phyloP scores from a whole-genome alignment of 2,329 filamentous ascomycete species.

The Stylonectria norvegica region DNA sequence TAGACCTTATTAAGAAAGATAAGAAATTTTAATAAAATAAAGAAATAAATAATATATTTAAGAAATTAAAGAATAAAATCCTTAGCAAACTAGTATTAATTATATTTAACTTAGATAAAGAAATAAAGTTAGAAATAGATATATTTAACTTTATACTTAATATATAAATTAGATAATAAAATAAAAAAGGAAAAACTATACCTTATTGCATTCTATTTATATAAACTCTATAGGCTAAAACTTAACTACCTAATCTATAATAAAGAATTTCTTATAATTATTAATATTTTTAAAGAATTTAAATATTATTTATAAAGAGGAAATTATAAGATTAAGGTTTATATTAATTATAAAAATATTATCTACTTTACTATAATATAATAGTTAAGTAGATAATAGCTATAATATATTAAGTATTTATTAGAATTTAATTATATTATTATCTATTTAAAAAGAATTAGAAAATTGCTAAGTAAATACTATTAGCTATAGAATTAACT shows the following conservation, averaged over 20 bases:
- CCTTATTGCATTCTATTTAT: conserved; percentile 12
- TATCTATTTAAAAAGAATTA: conserved; percentile 13
- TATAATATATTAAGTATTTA: conserved; percentile 15
- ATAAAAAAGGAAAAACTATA: conserved; percentile 5
- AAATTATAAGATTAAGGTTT: conserved; percentile 24
- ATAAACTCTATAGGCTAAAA: conserved; percentile 13
- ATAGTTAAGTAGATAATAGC: conserved; percentile 13
- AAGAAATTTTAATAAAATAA: conserved; percentile 2
- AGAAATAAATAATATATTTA: conserved; percentile 3
- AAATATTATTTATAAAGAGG: conserved; percentile 20
- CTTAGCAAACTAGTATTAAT: conserved; percentile 2
- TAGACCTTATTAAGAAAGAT: conserved; percentile 2
- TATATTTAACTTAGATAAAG: conserved; percentile 9
- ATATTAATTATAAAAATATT: conserved; percentile 24
- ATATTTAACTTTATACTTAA: conserved; percentile 14
- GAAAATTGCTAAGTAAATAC: conserved; percentile 10
- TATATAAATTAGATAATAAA: conserved; percentile 20
- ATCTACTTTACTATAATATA: conserved; percentile 12
- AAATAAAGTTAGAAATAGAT: conserved; percentile 14
- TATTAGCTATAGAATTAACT: too few species aligned
- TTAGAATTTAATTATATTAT: conserved; percentile 16
- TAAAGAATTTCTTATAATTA: too few species aligned
- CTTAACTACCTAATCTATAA: conserved; percentile 25
- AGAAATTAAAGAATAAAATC: conserved; percentile 6
- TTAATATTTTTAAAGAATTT: too few species aligned